Percentiles rank a stretch among this genome's conserved stretches.
phyloP scores from a whole-genome alignment of 164 flowering plant genomes.

The Vitis rotundifolia region DNA sequence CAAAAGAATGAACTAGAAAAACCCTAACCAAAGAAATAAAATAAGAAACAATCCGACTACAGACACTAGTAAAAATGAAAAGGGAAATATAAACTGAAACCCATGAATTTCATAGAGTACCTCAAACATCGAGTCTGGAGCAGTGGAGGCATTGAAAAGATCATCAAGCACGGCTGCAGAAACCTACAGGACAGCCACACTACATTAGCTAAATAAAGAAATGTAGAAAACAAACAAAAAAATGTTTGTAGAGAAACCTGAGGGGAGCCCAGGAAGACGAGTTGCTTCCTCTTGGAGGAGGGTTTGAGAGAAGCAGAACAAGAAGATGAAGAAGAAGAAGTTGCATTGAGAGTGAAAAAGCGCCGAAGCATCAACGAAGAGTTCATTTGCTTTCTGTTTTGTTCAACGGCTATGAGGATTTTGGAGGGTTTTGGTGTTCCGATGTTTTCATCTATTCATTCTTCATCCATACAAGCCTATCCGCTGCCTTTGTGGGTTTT shows the following conservation, averaged over 20 bases:
- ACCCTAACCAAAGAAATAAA: neutral
- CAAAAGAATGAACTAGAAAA: neutral
- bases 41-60: neutral
- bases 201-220: neutral
- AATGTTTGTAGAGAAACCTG: slow-evolving; percentile 38
- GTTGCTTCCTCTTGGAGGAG: slow-evolving; percentile 54
- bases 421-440: neutral
- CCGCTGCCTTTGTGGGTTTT: too few relatives aligned
- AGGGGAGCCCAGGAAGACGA: slow-evolving; percentile 93
- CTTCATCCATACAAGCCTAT: too few relatives aligned
- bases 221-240: neutral
- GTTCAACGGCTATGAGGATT: slow-evolving; percentile 6
- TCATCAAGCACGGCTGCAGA: slow-evolving; percentile 76
- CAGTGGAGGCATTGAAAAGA: slow-evolving; percentile 67
- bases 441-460: neutral
- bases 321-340: slow-evolving; percentile 24
- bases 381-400: slow-evolving; percentile 20
- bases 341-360: slow-evolving; percentile 46
- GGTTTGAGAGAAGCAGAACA: slow-evolving; percentile 24
- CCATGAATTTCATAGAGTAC: slow-evolving; percentile 29
- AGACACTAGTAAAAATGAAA: neutral
- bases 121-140: slow-evolving; percentile 76
- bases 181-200: slow-evolving; percentile 43
- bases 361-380: slow-evolving; percentile 61
- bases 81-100: neutral